Base-by-base conservation (phyloP, 306 rosid genomes). In the Abrus precatorius region DNA sequence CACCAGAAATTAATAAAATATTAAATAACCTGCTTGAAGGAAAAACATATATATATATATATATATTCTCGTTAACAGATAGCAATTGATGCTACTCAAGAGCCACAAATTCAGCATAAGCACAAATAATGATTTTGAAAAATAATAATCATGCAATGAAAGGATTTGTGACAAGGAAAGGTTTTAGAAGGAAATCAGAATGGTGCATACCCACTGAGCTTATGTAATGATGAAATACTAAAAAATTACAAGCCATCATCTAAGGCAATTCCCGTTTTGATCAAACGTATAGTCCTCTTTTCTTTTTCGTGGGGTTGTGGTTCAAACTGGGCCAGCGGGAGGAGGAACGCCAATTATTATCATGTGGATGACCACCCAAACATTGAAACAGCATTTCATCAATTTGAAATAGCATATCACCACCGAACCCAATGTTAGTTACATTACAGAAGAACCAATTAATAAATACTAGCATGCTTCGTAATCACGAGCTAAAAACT, bases 381-480 rank as follows among this genome's bases (percentile, higher is more conserved):
- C 54, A 47, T 14, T 10, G 49, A 36, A 7, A 7, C 20, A 34
- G 36, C 27, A 28, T 11, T 7, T 60, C 33, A 64, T 61, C 36
- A 30, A 43, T 62, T 57, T 40, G 68, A 36, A 56, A 78, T 9
- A 20, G 20, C 20, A 20, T 20, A 20, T 20, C 47, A 66, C 36
- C 34, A 44, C 27, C 54, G 29, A 60, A 60, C 59, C 36, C 5
- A 59, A 2, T 29, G 27, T 12, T 43, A 34, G 66, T 55, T 43
- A 32, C 33, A 75, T 13, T 20, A 57, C 28, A 8, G 1, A 13
- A 62, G 57, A 33, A 43, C 68, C 49, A 7, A 53, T 29, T 55
- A 76, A 40, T 36, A 63, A 40, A 76, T n/a, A 53, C n/a, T 34
- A 33, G 57, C 64, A 41, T 44, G 53, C 72, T 71, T 28, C 12